These are phyloP conservation scores for Adansonia digitata DNA, from an alignment of 345 rosid species.

Conservation along the genomic window DNA sequence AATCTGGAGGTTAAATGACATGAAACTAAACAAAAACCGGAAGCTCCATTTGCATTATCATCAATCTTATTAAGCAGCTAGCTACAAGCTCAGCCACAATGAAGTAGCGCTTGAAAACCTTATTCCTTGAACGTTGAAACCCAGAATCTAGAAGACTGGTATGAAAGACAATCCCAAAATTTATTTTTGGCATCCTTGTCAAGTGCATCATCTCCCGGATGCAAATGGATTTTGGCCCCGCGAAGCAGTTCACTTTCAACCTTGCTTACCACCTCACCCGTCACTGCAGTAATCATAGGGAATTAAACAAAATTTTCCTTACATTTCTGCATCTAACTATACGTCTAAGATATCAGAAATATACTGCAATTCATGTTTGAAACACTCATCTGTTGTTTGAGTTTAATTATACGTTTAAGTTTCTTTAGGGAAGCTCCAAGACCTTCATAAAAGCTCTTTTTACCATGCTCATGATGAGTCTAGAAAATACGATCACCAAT, in stretches of 20 bases:
- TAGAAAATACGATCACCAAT: constrained; percentile 38
- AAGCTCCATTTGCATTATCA: not conserved
- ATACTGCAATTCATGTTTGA: not conserved
- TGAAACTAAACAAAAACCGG: too few relatives aligned
- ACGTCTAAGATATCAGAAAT: not conserved
- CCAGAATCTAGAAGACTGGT: constrained; percentile 31
- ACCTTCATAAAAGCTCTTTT: constrained; percentile 34
- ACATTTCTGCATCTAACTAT: not conserved
- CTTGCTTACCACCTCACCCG: constrained; percentile 36
- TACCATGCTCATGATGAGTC: constrained; percentile 43
- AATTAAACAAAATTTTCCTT: not conserved
- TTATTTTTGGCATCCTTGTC: constrained; percentile 46
- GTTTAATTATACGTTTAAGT: too few relatives aligned
- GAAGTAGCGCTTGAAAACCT: too few relatives aligned
- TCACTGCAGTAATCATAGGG: constrained; percentile 25
- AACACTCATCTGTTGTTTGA: too few relatives aligned
- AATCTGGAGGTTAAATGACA: not conserved
- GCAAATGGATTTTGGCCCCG: constrained; percentile 38
- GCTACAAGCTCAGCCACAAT: too few relatives aligned
- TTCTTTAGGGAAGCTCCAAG: constrained; percentile 41
- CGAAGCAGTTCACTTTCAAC: constrained; percentile 49
- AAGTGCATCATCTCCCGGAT: constrained; percentile 39
- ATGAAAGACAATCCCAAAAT: constrained; percentile 39
- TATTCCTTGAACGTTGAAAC: constrained; percentile 23
- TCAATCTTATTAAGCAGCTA: constrained; percentile 14